Evolutionary conservation across 2,329 filamentous ascomycete genomes (phyloP).

Genomic region (Phaeosphaeriaceae sp.): DNA sequence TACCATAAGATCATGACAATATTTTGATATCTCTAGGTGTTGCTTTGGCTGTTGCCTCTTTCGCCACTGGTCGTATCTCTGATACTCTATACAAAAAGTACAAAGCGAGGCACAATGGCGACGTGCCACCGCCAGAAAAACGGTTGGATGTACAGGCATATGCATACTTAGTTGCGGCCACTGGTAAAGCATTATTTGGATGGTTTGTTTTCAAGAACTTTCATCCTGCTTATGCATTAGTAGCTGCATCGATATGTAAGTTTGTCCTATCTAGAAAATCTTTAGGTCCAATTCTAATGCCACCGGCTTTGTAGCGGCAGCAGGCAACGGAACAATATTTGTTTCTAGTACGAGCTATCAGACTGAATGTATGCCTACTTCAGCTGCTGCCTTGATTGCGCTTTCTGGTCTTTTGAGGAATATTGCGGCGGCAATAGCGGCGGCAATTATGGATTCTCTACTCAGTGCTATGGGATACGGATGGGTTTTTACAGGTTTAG

Average conservation of each 20-base stretch:
- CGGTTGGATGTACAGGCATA: slow-evolving; percentile 46
- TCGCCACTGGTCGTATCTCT: slow-evolving; percentile 42
- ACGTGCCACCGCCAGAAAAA: slow-evolving; percentile 39
- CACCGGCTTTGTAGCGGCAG: slow-evolving; percentile 28
- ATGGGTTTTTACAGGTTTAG: slow-evolving; percentile 48
- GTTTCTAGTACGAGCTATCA: slow-evolving; percentile 48
- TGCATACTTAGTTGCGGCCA: slow-evolving; percentile 42
- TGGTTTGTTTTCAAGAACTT: slow-evolving; percentile 43
- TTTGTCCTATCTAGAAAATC: background rate
- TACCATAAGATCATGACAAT: background rate
- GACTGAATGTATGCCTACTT: slow-evolving; percentile 44
- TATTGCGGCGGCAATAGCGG: slow-evolving; percentile 44
- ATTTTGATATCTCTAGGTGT: slow-evolving; percentile 10
- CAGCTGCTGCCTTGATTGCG: slow-evolving; percentile 48
- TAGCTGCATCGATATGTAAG: slow-evolving; percentile 37
- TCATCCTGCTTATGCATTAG: slow-evolving; percentile 17
- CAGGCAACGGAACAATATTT: slow-evolving; percentile 50
- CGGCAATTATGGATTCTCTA: slow-evolving; percentile 41
- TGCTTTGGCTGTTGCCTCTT: slow-evolving; percentile 35
- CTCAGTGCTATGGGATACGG: slow-evolving; percentile 42
- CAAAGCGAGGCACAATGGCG: slow-evolving; percentile 8
- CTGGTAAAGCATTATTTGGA: slow-evolving; percentile 46
- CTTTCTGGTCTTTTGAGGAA: slow-evolving; percentile 48
- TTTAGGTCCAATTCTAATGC: background rate
- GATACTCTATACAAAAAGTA: slow-evolving; percentile 36